Base-by-base conservation (phyloP, 1,284 basidiomycete species). In the Lentinula novae-zelandiae region DNA sequence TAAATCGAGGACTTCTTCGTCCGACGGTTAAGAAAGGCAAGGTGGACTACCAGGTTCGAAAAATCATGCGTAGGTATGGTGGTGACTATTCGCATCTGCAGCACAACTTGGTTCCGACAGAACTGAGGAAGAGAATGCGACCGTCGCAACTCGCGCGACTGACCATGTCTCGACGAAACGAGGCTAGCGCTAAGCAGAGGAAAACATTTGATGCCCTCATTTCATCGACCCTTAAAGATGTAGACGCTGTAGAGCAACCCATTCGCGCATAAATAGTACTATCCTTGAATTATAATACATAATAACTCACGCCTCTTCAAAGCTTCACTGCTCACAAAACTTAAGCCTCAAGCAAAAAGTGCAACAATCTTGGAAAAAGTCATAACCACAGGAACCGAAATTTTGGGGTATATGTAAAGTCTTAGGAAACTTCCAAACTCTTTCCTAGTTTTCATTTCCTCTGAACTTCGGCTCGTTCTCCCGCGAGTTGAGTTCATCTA, bases 51-150 rank as follows among this genome's bases (percentile, higher is more conserved):
- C 57, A 58, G 38, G 31, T 51, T 17, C 49, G 50, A 2, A 38
- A 60, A 57, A 33, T 69, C 34, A 65, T 66, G 38, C 79, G 82
- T 66, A 67, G 67, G 13, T 65, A 70, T 31, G 81, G 73, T 5
- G 83, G 84, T 36, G 78, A 84, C 64, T 88, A 87, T 66, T 72
- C 77, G 13, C 76, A 75, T 34, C 81, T 80, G 63, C 66, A 77
- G 46, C 73, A 71, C 15, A 59, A 64, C 33, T 58, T 66, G 13
- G 60, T 65, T 3, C 56, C 62, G 42, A 69, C 66, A 2, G 64
- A 68, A 9, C 67, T 71, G 42, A 62, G 65, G 53, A 66, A 71
- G 56, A 46, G 22, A n/a, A 70, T 78, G 38, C 73, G 74, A 22
- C 75, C 80, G n/a, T 59, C 76, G 42, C 74, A 72, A 44, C 71